Evolutionary conservation across 305 asterid genomes (phyloP).

Genomic region (Fraxinus baroniana): DNA sequence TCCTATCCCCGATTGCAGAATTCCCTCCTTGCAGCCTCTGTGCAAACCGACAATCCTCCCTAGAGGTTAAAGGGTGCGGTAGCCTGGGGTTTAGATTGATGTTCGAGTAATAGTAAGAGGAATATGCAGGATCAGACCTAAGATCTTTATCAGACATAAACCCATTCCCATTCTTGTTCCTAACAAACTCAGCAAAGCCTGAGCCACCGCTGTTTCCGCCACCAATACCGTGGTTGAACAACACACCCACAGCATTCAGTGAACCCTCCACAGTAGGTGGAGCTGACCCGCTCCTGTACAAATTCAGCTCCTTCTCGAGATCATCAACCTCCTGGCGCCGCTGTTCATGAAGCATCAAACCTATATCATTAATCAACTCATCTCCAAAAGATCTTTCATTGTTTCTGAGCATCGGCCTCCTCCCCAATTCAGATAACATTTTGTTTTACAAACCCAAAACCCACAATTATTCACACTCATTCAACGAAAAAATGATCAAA

Average conservation of each 20-base stretch:
- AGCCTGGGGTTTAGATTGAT: conserved; percentile 74
- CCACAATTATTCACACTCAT: conserved; percentile 29
- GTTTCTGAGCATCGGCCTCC: conserved; percentile 73
- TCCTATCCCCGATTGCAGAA: too few relatives aligned
- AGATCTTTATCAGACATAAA: conserved; percentile 12
- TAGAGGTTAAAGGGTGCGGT: conserved; percentile 84
- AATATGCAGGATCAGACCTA: conserved; percentile 19
- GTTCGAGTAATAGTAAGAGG: not conserved
- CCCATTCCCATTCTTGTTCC: conserved; percentile 1
- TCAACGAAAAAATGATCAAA: conserved; percentile 17
- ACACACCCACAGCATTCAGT: conserved; percentile 8
- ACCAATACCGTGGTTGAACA: conserved; percentile 22
- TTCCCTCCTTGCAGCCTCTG: too few relatives aligned
- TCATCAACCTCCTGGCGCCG: conserved; percentile 80
- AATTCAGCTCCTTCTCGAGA: conserved; percentile 67
- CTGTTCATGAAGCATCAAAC: conserved; percentile 70
- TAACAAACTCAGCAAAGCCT: conserved; percentile 15
- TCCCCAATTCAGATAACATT: conserved; percentile 80
- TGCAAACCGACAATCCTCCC: conserved; percentile 19
- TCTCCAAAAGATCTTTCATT: conserved; percentile 82
- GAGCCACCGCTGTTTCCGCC: conserved; percentile 31
- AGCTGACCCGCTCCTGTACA: too few relatives aligned
- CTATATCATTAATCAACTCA: conserved; percentile 78
- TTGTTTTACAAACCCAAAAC: conserved; percentile 27
- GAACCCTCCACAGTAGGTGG: conserved; percentile 3